phyloP scores from a whole-genome alignment of 2,329 filamentous ascomycete genomes.

The Tolypocladium amazonense region DNA sequence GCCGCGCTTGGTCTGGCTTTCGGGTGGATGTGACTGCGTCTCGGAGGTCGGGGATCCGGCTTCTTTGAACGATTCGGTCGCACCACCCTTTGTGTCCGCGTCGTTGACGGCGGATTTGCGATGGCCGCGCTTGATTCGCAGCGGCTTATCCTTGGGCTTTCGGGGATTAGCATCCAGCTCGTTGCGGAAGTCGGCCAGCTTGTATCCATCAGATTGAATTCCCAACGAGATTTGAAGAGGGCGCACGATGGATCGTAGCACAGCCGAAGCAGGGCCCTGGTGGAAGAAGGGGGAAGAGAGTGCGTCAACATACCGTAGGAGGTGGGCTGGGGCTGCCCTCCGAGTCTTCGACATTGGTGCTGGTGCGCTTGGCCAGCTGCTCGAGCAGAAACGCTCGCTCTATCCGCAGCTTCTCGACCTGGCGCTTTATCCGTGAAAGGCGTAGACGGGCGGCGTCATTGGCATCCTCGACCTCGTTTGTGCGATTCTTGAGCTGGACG shows the following conservation, averaged over 20 bases:
- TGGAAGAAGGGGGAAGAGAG: background rate
- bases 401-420: conserved; percentile 84
- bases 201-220: conserved; percentile 21
- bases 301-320: conserved; percentile 49
- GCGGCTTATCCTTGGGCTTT: conserved; percentile 68
- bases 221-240: conserved; percentile 15
- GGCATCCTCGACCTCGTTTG: conserved; percentile 82
- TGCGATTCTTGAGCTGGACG: conserved; percentile 83
- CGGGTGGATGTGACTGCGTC: conserved; percentile 24
- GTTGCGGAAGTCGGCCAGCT: conserved; percentile 18
- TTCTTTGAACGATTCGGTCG: conserved; percentile 33
- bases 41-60: conserved; percentile 39
- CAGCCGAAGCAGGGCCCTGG: conserved; percentile 7
- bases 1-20: conserved; percentile 17
- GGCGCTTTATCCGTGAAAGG: conserved; percentile 68
- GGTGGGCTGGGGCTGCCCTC: conserved; percentile 73
- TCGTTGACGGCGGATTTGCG: conserved; percentile 45
- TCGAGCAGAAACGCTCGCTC: conserved; percentile 69
- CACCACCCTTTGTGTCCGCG: conserved; percentile 28
- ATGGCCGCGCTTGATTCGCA: conserved; percentile 64
- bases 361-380: conserved; percentile 63
- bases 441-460: conserved; percentile 77
- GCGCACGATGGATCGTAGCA: conserved; percentile 7
- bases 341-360: conserved; percentile 65
- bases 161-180: conserved; percentile 24